Conservation (phyloP, 345 rosid genomes). For the Rhodamnia rubescens region DNA sequence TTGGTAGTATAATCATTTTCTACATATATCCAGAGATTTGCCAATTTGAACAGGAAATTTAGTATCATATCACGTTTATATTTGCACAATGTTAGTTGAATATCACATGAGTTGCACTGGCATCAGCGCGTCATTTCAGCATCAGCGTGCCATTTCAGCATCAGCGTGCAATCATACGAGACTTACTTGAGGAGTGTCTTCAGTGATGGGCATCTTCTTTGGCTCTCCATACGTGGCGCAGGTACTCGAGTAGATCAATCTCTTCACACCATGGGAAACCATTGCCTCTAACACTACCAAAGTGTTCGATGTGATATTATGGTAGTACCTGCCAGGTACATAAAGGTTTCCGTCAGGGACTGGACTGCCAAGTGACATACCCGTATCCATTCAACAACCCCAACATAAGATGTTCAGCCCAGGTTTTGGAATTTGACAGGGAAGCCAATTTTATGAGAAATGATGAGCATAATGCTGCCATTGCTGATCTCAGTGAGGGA, state of each 20-base stretch:
- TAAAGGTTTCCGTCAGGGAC: background rate
- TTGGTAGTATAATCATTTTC: background rate
- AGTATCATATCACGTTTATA: background rate
- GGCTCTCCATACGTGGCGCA: conserved; percentile 99
- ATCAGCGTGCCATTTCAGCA: background rate
- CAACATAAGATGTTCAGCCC: background rate
- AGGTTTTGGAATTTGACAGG: background rate
- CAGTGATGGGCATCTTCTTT: conserved; percentile 89
- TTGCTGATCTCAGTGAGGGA: background rate
- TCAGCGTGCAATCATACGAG: too few species aligned
- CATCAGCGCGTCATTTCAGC: background rate
- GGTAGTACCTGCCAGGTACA: conserved; percentile 57
- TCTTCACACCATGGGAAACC: conserved; percentile 69
- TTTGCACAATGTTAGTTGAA: background rate
- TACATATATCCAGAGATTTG: background rate
- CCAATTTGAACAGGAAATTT: background rate
- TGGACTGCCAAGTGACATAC: background rate
- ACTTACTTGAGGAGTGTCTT: conserved; percentile 81
- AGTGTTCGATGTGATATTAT: conserved; percentile 93
- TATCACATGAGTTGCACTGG: background rate
- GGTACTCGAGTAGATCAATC: conserved; percentile 93
- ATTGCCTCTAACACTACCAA: conserved; percentile 82
- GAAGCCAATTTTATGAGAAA: background rate
- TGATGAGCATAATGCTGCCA: background rate
- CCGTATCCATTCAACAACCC: background rate